A percentile compares a stretch with the other conserved stretches of the same genome.
These are phyloP conservation scores for Rostrohypoxylon terebratum DNA, from an alignment of 495 filamentous ascomycete genomes.

Conservation along the genomic window DNA sequence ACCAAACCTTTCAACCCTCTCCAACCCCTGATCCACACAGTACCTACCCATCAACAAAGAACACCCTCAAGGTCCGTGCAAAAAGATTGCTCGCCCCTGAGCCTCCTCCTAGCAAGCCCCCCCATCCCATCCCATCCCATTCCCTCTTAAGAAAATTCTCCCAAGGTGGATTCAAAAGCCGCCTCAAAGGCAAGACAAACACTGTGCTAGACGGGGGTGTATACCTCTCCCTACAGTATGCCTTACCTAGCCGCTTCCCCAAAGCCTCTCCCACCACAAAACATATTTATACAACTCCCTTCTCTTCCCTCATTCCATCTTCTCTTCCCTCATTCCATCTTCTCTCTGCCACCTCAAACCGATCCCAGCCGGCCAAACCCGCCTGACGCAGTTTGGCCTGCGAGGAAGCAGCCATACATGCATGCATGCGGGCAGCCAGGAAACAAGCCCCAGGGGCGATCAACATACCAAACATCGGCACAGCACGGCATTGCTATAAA, in stretches of 20 bases:
- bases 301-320: not conserved
- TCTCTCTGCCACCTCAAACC: not conserved
- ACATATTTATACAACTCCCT: not conserved
- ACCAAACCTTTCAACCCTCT: not conserved
- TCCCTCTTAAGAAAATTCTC: not conserved
- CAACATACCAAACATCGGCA: not conserved
- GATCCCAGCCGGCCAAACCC: not conserved
- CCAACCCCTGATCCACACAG: not conserved
- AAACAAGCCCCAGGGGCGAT: not conserved
- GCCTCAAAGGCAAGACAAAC: not conserved
- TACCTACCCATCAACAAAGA: no score
- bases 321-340: not conserved
- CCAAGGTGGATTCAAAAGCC: not conserved
- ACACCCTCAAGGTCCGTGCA: not conserved
- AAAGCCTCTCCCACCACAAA: not conserved
- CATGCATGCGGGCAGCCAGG: not conserved
- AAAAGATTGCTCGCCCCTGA: not conserved
- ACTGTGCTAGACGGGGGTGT: not conserved
- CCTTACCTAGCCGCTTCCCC: not conserved
- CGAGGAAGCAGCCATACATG: not conserved
- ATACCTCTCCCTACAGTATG: not conserved
- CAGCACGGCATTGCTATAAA: conserved; percentile 6
- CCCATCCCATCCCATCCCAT: no score
- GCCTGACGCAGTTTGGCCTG: not conserved
- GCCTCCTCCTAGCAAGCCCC: not conserved